A percentile compares a stretch with the other conserved stretches of the same genome.
These are phyloP conservation scores for Fraxinus xanthoxyloides DNA, from an alignment of 305 asterid genomes.

Conservation along the genomic window DNA sequence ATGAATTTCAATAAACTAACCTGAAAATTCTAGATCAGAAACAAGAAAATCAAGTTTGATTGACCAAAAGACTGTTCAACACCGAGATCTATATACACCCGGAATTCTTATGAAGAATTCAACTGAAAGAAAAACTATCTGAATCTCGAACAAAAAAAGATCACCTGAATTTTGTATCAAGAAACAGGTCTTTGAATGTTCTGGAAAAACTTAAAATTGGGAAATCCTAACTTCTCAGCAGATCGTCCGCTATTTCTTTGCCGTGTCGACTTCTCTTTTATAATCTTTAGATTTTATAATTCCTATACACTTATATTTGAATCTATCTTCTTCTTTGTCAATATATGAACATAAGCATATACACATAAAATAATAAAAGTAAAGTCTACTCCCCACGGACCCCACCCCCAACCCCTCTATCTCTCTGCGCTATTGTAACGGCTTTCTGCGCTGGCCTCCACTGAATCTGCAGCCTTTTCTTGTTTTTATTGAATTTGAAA, in stretches of 20 bases:
- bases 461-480: constrained; percentile 24
- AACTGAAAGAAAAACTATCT: background rate
- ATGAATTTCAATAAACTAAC: constrained; percentile 9
- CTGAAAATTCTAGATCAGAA: constrained; percentile 12
- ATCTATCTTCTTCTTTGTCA: background rate
- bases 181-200: constrained; percentile 20
- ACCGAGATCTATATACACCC: constrained; percentile 27
- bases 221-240: constrained; percentile 12
- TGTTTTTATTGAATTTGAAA: constrained; percentile 20
- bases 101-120: constrained; percentile 18
- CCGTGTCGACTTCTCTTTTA: background rate
- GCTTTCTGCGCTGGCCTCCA: constrained; percentile 45
- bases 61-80: constrained; percentile 2
- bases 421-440: constrained; percentile 36
- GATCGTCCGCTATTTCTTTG: constrained; percentile 16
- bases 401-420: background rate
- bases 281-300: background rate
- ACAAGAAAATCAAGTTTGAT: background rate
- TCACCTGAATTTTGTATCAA: constrained; percentile 36
- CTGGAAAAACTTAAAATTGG: constrained; percentile 15
- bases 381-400: background rate
- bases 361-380: background rate
- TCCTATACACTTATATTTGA: background rate
- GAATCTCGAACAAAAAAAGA: background rate
- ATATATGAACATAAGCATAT: background rate